Conservation (phyloP, 257 asterid genomes). For the Solanum habrochaites region DNA sequence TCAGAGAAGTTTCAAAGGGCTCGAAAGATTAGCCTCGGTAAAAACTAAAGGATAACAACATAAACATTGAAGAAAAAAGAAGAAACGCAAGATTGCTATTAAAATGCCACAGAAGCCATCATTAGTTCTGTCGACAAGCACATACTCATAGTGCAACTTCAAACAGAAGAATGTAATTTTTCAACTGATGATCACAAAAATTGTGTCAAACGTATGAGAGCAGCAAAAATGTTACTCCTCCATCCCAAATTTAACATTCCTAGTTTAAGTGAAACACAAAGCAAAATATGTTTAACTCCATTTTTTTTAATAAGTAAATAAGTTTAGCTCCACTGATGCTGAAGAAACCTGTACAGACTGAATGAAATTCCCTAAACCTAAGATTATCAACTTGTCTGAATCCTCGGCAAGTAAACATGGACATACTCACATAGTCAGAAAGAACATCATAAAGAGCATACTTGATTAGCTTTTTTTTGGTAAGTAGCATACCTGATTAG, state of each 20-base stretch:
- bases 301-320: not conserved
- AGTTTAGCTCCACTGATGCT: not conserved
- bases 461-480: constrained; percentile 60
- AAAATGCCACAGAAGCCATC: not conserved
- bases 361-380: not conserved
- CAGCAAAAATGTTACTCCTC: not conserved
- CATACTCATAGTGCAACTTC: not conserved
- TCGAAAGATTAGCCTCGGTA: not conserved
- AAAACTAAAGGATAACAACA: not conserved
- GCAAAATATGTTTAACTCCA: not conserved
- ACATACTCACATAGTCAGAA: not conserved
- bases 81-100: not conserved
- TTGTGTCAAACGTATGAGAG: not conserved
- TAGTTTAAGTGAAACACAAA: not conserved
- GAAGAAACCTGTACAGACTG: not conserved
- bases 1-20: not conserved
- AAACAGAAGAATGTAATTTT: not conserved
- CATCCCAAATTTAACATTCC: not conserved
- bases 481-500: constrained; percentile 57
- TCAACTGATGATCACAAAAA: not conserved
- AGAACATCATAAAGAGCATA: constrained; percentile 9
- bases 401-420: not conserved
- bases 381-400: not conserved
- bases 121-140: not conserved
- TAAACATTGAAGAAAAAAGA: not conserved